Evolutionary conservation across 768 basidiomycete genomes (phyloP).

Genomic region (Hygrophoropsis aurantiaca): DNA sequence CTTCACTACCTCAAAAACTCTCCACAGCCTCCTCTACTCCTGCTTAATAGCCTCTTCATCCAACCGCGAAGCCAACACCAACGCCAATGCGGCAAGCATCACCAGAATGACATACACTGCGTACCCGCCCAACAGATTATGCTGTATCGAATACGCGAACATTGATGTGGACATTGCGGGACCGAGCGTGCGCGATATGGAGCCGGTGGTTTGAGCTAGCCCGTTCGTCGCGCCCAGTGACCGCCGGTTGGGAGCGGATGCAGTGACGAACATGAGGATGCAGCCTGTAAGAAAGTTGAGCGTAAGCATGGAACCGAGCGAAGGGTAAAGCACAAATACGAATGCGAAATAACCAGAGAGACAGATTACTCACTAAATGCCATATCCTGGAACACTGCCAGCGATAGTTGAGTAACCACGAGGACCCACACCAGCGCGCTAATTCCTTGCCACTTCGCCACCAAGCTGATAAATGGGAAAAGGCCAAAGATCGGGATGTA

Average conservation of each 20-base stretch:
- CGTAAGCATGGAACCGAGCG: conserved; percentile 51
- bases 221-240: conserved; percentile 72
- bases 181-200: conserved; percentile 32
- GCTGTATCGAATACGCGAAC: conserved; percentile 36
- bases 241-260: conserved; percentile 63
- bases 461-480: conserved; percentile 30
- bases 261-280: conserved; percentile 68
- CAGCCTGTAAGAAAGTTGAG: conserved; percentile 42
- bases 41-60: conserved; percentile 41
- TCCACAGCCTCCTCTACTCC: conserved; percentile 50
- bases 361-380: conserved; percentile 26
- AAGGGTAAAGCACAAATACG: conserved; percentile 67
- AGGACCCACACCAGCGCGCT: conserved; percentile 24
- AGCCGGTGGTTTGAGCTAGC: conserved; percentile 28
- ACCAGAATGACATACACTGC: conserved; percentile 33
- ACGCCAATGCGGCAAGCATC: conserved; percentile 31
- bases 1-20: conserved; percentile 53
- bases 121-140: conserved; percentile 35
- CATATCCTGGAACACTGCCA: conserved; percentile 28
- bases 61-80: conserved; percentile 37
- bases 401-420: conserved; percentile 21
- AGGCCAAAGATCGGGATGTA: conserved; percentile 29
- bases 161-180: conserved; percentile 32
- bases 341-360: conserved; percentile 33
- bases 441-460: conserved; percentile 23